Evolutionary conservation across 345 rosid genomes (phyloP), one percentile per base, ranked within the genome.

Genomic region (Hibiscus trionum): DNA sequence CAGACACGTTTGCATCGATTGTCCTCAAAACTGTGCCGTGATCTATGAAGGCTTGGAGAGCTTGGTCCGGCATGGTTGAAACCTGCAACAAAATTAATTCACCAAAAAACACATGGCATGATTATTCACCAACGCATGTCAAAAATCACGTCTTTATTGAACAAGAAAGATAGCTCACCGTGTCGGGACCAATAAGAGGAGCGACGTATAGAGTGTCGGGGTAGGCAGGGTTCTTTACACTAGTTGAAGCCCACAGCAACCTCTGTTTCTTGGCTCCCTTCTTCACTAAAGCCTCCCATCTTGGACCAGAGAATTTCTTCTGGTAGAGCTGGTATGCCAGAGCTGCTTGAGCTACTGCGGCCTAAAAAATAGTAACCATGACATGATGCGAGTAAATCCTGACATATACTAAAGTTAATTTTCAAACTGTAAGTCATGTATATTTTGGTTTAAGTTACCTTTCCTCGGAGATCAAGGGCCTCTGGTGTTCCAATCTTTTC

Each of bases 191-290:
- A 9, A 91, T 86, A n/a, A 94, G 97, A 39, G 98, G 97, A 75
- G 80, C 88, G 2, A 94, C 97, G 46, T 94, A 94, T 70, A 94
- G 76, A 31, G 97, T 90, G 79, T 94, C 98, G 0, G 91, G 80
- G 80, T 95, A 95, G 74, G 99, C 93, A 59, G 97, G 99, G 69
- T 95, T 95, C 88, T 95, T 95, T 6, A 94, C 98, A 57, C 97
- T 91, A 66, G 98, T 94, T 19, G 98, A 94, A 55, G 98, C 98
- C 96, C 97, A 94, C 33, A 95, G 84, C 68, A 95, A 78, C 64
- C 97, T 88, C 82, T 95, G 99, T 80, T 90, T 95, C 93, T 95
- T 95, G 60, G 99, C 99, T 65, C 97, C 99, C 72, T 95, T 95
- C 82, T 92, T 89, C 77, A 86, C 90, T 39, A 95, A 69, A 79